phyloP scores from a whole-genome alignment of 2,329 filamentous ascomycete genomes.

The Penicillium sp. region DNA sequence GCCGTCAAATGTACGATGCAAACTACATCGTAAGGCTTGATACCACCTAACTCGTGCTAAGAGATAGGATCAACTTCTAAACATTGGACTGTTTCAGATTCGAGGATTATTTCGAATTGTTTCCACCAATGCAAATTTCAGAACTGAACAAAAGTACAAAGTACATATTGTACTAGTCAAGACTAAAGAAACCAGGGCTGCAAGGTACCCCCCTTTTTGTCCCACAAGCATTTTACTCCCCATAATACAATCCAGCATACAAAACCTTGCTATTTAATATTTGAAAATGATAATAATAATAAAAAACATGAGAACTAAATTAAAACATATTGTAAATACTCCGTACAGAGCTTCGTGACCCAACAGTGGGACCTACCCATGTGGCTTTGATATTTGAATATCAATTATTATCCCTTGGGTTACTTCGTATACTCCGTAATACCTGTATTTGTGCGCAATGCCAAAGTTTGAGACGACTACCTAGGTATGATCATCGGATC shows the following conservation, averaged over 20 bases:
- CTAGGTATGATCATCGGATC: neutral
- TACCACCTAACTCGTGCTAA: neutral
- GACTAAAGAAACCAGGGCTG: neutral
- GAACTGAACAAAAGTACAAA: neutral
- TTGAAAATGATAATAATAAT: neutral
- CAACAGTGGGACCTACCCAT: neutral
- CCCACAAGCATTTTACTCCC: conserved; percentile 6
- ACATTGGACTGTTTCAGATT: neutral
- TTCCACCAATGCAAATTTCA: neutral
- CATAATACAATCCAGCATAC: neutral
- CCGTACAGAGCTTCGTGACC: neutral
- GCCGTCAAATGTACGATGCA: neutral
- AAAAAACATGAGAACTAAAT: neutral
- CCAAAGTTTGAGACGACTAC: neutral
- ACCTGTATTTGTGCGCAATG: neutral
- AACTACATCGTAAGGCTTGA: neutral
- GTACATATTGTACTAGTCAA: neutral
- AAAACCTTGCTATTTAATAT: neutral
- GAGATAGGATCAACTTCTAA: neutral
- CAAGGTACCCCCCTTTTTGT: neutral
- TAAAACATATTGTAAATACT: neutral
- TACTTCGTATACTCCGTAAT: no score
- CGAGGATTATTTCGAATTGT: neutral
- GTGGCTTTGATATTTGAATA: neutral
- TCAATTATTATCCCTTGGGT: neutral